Evolutionary conservation across 2,329 filamentous ascomycete genomes (phyloP).

Genomic region (Calonectria hongkongensis): DNA sequence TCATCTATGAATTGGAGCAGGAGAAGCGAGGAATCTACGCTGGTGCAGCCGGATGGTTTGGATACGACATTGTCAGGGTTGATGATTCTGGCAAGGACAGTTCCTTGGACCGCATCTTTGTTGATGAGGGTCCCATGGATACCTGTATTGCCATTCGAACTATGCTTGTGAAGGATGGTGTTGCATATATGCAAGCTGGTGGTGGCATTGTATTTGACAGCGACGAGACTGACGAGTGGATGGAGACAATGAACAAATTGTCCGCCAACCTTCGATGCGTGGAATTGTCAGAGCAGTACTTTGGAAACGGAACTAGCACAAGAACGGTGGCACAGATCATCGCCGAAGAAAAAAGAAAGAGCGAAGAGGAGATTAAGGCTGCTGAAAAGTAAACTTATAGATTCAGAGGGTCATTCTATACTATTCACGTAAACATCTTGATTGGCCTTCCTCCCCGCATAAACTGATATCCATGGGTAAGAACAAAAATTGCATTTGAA

Average conservation of each 20-base stretch:
- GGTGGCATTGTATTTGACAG: slow-evolving; percentile 97
- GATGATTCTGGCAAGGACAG: slow-evolving; percentile 70
- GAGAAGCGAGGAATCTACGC: slow-evolving; percentile 98
- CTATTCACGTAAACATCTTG: neutral
- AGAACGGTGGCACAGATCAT: slow-evolving; percentile 55
- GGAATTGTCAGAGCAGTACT: slow-evolving; percentile 53
- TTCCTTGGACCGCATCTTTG: slow-evolving; percentile 45
- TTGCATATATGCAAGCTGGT: slow-evolving; percentile 92
- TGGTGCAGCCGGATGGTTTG: slow-evolving; percentile 97
- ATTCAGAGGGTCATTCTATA: neutral
- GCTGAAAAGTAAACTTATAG: slow-evolving; percentile 28
- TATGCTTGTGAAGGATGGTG: slow-evolving; percentile 93
- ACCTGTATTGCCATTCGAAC: slow-evolving; percentile 88
- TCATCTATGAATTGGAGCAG: slow-evolving; percentile 94
- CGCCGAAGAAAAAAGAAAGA: slow-evolving; percentile 53
- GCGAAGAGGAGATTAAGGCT: slow-evolving; percentile 52
- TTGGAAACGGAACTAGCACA: slow-evolving; percentile 51
- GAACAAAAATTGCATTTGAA: neutral
- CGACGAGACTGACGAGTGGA: slow-evolving; percentile 92
- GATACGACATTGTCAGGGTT: slow-evolving; percentile 83
- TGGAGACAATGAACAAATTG: slow-evolving; percentile 96
- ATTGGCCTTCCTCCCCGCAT: neutral
- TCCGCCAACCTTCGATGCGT: slow-evolving; percentile 65
- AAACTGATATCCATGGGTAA: neutral
- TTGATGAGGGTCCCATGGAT: slow-evolving; percentile 90